Conservation (phyloP, 2,329 filamentous ascomycete species). For the Xylariaceae sp. region DNA sequence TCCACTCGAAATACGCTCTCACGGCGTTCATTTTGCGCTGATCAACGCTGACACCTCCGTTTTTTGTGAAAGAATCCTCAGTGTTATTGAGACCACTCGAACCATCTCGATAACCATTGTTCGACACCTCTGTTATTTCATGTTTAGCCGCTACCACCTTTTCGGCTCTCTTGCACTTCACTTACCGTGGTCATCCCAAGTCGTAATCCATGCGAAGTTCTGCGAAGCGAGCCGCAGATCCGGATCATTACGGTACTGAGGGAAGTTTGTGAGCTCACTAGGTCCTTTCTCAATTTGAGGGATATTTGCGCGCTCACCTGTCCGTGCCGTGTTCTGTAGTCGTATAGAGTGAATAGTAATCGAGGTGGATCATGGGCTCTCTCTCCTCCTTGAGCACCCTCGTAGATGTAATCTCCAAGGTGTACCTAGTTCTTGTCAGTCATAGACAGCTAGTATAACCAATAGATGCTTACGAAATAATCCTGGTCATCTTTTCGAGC, state of each 20-base stretch:
- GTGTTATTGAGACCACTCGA: constrained; percentile 68
- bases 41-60: constrained; percentile 69
- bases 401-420: constrained; percentile 68
- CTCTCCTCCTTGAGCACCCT: constrained; percentile 51
- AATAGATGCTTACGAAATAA: constrained; percentile 48
- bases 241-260: constrained; percentile 49
- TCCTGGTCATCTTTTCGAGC: constrained; percentile 53
- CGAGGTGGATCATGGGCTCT: constrained; percentile 37
- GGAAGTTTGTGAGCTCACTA: background rate
- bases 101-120: constrained; percentile 72
- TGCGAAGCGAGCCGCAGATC: constrained; percentile 51
- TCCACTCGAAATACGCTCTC: constrained; percentile 73
- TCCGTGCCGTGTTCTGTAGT: constrained; percentile 52
- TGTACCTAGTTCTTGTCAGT: constrained; percentile 33
- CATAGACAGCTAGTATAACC: background rate
- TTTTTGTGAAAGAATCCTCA: constrained; percentile 67
- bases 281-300: background rate
- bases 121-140: constrained; percentile 56
- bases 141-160: background rate
- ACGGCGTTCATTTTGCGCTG: constrained; percentile 77
- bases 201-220: constrained; percentile 53
- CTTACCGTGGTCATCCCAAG: constrained; percentile 52
- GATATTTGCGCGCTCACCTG: constrained; percentile 37
- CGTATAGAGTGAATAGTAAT: constrained; percentile 46
- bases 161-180: background rate